A percentile compares a stretch with the other conserved stretches of the same genome.
phyloP scores from a whole-genome alignment of 495 filamentous ascomycete species.

The Penicillium roqueforti region DNA sequence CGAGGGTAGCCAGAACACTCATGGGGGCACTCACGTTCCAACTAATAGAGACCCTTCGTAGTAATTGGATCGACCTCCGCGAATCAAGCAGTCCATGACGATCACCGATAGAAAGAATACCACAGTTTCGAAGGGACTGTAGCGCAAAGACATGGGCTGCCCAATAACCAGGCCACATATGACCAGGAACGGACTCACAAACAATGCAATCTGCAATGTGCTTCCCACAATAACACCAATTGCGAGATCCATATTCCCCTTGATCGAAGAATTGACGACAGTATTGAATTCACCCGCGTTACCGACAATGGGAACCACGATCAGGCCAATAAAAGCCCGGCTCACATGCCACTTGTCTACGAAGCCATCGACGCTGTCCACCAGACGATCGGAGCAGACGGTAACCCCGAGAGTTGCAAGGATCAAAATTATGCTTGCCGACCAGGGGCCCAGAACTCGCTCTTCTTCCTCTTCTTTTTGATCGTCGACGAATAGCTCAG shows the following conservation, averaged over 20 bases:
- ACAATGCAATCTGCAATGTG: constrained; percentile 33
- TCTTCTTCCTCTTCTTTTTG: constrained; percentile 11
- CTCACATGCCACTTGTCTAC: constrained; percentile 20
- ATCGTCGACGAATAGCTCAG: constrained; percentile 21
- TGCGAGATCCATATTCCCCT: constrained; percentile 27
- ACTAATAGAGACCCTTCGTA: constrained; percentile 23
- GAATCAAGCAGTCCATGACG: constrained; percentile 38
- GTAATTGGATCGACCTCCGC: constrained; percentile 69
- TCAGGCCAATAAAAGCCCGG: constrained; percentile 29
- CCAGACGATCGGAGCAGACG: constrained; percentile 28
- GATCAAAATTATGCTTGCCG: constrained; percentile 17
- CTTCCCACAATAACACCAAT: constrained; percentile 25
- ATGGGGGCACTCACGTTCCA: constrained; percentile 17
- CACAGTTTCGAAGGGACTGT: constrained; percentile 35
- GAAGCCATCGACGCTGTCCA: constrained; percentile 28
- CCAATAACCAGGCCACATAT: constrained; percentile 39
- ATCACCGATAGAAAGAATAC: constrained; percentile 26
- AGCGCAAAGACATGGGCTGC: constrained; percentile 34
- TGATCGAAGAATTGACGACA: constrained; percentile 19
- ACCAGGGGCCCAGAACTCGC: constrained; percentile 12
- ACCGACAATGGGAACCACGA: constrained; percentile 31
- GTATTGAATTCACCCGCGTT: constrained; percentile 24
- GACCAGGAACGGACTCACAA: constrained; percentile 40
- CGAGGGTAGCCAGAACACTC: too few relatives aligned
- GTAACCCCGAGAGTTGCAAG: constrained; percentile 27